Conservation (phyloP, 495 filamentous ascomycete genomes). For the Penicillium riverlandense region DNA sequence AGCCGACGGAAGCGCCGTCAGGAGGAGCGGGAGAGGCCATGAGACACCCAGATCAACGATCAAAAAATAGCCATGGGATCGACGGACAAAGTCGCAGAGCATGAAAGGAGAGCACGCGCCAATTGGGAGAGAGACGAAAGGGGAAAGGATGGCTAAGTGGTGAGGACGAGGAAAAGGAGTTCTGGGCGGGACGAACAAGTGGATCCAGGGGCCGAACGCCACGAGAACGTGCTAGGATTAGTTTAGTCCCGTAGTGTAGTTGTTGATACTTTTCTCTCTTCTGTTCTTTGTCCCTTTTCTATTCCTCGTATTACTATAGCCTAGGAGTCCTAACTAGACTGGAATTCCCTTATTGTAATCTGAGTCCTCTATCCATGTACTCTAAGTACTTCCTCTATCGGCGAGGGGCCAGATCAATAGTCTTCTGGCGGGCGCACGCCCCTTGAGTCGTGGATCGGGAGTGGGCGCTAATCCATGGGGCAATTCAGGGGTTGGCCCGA, state of each 20-base stretch:
- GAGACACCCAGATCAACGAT: conserved; percentile 14
- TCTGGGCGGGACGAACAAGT: background rate
- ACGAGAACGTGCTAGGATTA: no score
- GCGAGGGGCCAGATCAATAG: conserved; percentile 9
- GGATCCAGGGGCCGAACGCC: no score
- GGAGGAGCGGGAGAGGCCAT: conserved; percentile 20
- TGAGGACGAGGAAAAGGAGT: conserved; percentile 2
- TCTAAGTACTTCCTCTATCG: no score
- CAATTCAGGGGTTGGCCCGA: conserved; percentile 9
- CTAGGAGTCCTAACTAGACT: no score
- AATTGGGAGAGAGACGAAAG: conserved; percentile 10
- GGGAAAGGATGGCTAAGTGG: conserved; percentile 14
- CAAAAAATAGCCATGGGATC: conserved; percentile 24
- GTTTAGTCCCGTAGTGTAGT: no score
- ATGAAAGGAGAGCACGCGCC: conserved; percentile 10
- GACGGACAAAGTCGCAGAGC: conserved; percentile 19
- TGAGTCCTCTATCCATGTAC: background rate
- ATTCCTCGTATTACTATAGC: no score
- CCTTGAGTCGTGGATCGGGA: conserved; percentile 21
- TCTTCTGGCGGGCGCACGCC: conserved; percentile 1
- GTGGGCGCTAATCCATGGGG: conserved; percentile 1
- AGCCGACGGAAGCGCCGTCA: conserved; percentile 19
- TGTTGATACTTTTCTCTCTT: no score
- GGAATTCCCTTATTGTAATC: background rate
- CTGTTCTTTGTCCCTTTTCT: no score